Conservation (phyloP, 2,329 filamentous ascomycete species). For the Dactylella cylindrospora region DNA sequence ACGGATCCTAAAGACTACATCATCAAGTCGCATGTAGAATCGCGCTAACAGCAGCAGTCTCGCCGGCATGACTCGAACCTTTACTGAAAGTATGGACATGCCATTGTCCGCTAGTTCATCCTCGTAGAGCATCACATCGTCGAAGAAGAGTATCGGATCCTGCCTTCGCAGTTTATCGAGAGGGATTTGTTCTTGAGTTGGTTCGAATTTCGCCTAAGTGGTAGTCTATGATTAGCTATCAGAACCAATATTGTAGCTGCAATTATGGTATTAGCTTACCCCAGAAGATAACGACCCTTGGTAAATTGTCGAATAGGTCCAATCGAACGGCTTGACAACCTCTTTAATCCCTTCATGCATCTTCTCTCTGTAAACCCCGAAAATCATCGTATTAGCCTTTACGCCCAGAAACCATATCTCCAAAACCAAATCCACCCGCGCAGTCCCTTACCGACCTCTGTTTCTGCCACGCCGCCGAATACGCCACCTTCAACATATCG, state of each 20-base stretch:
- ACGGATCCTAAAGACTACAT: slow-evolving; percentile 80
- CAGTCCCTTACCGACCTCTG: slow-evolving; percentile 57
- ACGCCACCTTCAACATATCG: slow-evolving; percentile 84
- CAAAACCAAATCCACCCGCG: slow-evolving; percentile 50
- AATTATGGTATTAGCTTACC: slow-evolving; percentile 47
- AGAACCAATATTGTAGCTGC: neutral
- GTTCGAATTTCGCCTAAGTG: slow-evolving; percentile 44
- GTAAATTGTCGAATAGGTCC: slow-evolving; percentile 93
- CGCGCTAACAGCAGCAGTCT: slow-evolving; percentile 80
- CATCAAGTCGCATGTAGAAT: slow-evolving; percentile 90
- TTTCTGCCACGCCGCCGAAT: slow-evolving; percentile 82
- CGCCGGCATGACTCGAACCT: slow-evolving; percentile 88
- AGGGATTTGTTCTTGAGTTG: slow-evolving; percentile 63
- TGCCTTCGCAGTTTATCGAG: slow-evolving; percentile 81
- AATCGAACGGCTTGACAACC: slow-evolving; percentile 94
- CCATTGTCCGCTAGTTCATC: slow-evolving; percentile 98
- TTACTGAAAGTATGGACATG: slow-evolving; percentile 84
- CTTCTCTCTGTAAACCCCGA: slow-evolving; percentile 63
- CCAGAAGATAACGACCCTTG: slow-evolving; percentile 64
- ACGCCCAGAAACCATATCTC: slow-evolving; percentile 44
- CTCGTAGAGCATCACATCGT: slow-evolving; percentile 94
- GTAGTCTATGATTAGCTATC: neutral
- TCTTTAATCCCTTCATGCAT: slow-evolving; percentile 85
- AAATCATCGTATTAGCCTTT: neutral
- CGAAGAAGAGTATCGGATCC: slow-evolving; percentile 94